phyloP scores from a whole-genome alignment of 73 alveolate genomes.

The Tetrahymena thermophila region DNA sequence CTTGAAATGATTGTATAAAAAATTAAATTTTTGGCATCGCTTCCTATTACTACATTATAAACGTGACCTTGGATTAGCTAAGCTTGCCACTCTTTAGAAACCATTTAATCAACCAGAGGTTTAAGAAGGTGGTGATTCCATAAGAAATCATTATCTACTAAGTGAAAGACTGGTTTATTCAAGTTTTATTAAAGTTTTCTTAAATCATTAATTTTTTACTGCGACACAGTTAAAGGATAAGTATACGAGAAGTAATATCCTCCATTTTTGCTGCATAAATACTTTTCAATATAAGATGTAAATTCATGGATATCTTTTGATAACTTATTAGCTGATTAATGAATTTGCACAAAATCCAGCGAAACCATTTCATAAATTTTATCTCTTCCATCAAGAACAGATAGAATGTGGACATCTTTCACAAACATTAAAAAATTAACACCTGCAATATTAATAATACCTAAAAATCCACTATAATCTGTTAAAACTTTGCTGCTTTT shows the following conservation, averaged over 20 bases:
- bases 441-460: not conserved
- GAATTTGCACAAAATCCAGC: not conserved
- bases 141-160: slow-evolving; percentile 4
- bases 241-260: not conserved
- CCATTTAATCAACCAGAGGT: slow-evolving; percentile 2
- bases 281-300: not conserved
- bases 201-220: not conserved
- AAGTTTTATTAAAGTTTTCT: not conserved
- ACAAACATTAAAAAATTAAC: not conserved
- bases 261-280: not conserved
- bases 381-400: not conserved
- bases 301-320: not conserved
- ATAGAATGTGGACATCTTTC: not conserved
- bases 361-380: not conserved
- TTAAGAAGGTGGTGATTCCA: slow-evolving; percentile 27
- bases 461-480: not conserved
- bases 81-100: slow-evolving; percentile 44
- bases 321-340: not conserved
- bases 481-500: not conserved
- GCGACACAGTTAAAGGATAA: not conserved
- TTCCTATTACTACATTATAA: slow-evolving; percentile 9
- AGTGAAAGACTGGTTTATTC: not conserved
- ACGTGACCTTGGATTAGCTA: slow-evolving; percentile 69
- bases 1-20: slow-evolving; percentile 34
- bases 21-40: slow-evolving; percentile 14